Conservation (phyloP, 495 filamentous ascomycete genomes). For the Penicillium roqueforti region DNA sequence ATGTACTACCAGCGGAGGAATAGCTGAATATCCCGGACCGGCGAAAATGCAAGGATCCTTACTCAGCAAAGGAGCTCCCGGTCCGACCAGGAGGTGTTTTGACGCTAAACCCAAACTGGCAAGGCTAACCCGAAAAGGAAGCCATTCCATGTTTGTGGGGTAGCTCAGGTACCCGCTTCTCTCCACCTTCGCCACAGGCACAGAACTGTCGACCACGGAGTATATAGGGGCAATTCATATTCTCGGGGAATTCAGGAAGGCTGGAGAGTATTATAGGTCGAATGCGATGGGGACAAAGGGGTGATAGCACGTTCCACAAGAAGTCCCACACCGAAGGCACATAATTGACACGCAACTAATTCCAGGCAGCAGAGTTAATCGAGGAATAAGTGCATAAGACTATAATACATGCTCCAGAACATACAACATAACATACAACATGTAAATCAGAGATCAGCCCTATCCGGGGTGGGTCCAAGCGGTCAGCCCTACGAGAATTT, state of each 20-base stretch:
- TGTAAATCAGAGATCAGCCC: no score
- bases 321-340: neutral
- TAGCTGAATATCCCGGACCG: no score
- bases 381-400: neutral
- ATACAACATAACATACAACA: no score
- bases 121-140: conserved; percentile 11
- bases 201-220: no score
- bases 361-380: neutral
- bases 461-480: neutral
- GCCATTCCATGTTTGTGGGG: conserved; percentile 10
- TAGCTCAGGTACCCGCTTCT: no score
- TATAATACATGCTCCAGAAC: no score
- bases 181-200: no score
- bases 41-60: no score
- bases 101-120: no score
- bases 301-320: neutral
- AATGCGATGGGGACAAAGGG: neutral
- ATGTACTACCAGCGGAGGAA: no score
- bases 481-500: neutral
- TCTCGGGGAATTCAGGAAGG: neutral
- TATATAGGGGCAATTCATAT: neutral
- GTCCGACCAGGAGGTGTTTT: no score
- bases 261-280: neutral
- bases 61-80: no score
- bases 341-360: neutral